These are phyloP conservation scores for Acanthamoeba divionensis DNA, from an alignment of 208 protist genomes.

Conservation along the genomic window DNA sequence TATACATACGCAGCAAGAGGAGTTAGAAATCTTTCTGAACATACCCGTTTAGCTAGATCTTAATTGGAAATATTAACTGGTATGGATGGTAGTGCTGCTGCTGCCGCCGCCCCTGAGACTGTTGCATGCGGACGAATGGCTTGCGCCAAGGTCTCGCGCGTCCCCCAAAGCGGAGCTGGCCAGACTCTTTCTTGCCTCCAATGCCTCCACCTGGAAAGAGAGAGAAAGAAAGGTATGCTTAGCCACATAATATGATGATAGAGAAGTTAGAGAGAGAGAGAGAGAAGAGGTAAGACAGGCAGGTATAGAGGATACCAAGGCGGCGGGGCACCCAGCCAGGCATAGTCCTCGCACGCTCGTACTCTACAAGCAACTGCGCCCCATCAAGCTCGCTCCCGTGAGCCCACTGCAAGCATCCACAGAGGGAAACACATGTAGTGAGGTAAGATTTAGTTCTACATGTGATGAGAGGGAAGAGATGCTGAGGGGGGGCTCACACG, in stretches of 20 bases:
- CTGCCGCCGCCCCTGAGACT: no score
- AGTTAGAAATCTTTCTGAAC: no score
- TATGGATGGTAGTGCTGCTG: no score
- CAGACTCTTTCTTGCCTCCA: conserved; percentile 63
- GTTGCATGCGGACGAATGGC: no score
- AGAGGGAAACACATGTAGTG: not conserved
- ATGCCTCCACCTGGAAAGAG: conserved; percentile 51
- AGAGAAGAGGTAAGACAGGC: no score
- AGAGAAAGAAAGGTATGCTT: conserved; percentile 25
- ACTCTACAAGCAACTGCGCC: conserved; percentile 36
- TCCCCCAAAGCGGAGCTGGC: conserved; percentile 65
- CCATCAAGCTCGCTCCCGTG: conserved; percentile 42
- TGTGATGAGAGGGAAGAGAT: no score
- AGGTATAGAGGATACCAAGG: conserved; percentile 39
- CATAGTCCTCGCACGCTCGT: conserved; percentile 48
- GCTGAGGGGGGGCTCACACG: not conserved
- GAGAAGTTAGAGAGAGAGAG: not conserved
- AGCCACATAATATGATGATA: not conserved
- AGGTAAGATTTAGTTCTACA: no score
- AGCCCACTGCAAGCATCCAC: not conserved
- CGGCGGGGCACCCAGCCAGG: conserved; percentile 57
- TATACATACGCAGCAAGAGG: no score
- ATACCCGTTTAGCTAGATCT: no score
- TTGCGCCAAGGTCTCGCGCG: conserved; percentile 57
- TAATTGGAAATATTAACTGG: no score